Evolutionary conservation across 768 basidiomycete genomes (phyloP).

Genomic region (Kwoniella botswanensis): DNA sequence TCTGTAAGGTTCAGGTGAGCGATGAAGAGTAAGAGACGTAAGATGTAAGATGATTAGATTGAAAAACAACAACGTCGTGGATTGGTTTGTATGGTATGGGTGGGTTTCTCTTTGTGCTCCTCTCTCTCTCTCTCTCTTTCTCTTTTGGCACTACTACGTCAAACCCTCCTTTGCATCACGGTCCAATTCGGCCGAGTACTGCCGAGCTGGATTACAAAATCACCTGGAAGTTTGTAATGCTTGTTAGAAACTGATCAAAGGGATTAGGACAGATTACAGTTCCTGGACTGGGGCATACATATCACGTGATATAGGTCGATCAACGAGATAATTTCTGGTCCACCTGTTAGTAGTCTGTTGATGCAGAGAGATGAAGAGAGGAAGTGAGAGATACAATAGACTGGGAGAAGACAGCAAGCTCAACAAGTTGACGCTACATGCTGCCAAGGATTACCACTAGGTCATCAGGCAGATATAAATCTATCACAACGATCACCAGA

Average conservation of each 20-base stretch:
- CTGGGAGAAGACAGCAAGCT: not conserved
- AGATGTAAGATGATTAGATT: not conserved
- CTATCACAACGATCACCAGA: not conserved
- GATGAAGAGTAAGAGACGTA: not conserved
- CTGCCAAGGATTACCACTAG: too few relatives aligned
- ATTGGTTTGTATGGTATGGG: not conserved
- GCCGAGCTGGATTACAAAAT: slow-evolving; percentile 13
- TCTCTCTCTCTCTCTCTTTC: not conserved
- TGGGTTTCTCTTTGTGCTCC: slow-evolving; percentile 8
- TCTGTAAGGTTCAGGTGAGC: not conserved
- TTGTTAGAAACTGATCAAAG: not conserved
- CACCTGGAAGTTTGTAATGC: not conserved
- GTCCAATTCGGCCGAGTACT: slow-evolving; percentile 29
- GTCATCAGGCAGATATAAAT: not conserved
- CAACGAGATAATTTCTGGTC: slow-evolving; percentile 19
- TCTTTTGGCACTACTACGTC: not conserved
- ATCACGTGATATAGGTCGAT: slow-evolving; percentile 2
- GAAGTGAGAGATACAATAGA: not conserved
- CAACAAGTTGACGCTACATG: too few relatives aligned
- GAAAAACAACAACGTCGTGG: not conserved
- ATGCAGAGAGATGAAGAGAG: not conserved
- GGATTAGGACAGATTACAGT: not conserved
- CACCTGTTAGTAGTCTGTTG: slow-evolving; percentile 5
- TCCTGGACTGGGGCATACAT: not conserved
- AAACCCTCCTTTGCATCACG: not conserved